phyloP scores from a whole-genome alignment of 352 stramenopile species.

The Phytopythium mirpurense region DNA sequence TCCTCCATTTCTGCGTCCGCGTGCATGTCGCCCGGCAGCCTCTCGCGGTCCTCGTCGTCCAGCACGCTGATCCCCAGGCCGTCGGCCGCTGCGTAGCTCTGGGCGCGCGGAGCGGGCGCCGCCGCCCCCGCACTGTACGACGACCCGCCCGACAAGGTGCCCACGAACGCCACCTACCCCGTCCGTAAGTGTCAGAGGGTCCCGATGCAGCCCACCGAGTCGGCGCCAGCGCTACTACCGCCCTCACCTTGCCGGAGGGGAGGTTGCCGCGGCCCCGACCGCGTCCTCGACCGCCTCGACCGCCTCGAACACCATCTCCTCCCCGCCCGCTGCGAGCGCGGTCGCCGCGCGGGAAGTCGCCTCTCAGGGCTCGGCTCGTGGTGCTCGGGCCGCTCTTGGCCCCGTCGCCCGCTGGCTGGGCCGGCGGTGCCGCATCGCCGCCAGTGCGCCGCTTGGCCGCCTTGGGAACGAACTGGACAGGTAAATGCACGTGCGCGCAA shows the following conservation, averaged over 20 bases:
- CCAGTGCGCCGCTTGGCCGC: constrained; percentile 41
- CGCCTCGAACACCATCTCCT: constrained; percentile 19
- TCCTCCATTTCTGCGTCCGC: constrained; percentile 56
- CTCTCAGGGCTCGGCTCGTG: constrained; percentile 22
- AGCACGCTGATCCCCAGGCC: constrained; percentile 84
- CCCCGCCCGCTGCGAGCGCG: constrained; percentile 31
- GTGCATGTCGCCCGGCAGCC: constrained; percentile 39
- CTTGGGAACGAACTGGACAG: constrained; percentile 68
- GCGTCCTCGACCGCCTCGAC: constrained; percentile 42
- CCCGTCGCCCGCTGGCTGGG: constrained; percentile 19
- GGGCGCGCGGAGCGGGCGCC: constrained; percentile 27
- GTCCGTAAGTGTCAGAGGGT: constrained; percentile 3
- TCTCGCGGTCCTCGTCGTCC: constrained; percentile 49
- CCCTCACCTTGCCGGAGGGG: constrained; percentile 43
- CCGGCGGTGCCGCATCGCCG: constrained; percentile 7
- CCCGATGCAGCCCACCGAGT: too few species aligned
- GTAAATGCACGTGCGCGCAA: neutral
- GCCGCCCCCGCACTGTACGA: constrained; percentile 54
- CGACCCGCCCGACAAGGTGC: constrained; percentile 73
- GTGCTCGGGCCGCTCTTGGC: constrained; percentile 16
- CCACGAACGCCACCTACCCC: constrained; percentile 58
- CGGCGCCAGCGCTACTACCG: neutral
- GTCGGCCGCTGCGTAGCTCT: constrained; percentile 56
- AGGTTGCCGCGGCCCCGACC: constrained; percentile 46
- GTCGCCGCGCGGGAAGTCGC: constrained; percentile 28